A percentile compares a stretch with the other conserved stretches of the same genome.
Evolutionary conservation across 345 rosid species (phyloP).

Genomic region (Eucalyptus sp.): DNA sequence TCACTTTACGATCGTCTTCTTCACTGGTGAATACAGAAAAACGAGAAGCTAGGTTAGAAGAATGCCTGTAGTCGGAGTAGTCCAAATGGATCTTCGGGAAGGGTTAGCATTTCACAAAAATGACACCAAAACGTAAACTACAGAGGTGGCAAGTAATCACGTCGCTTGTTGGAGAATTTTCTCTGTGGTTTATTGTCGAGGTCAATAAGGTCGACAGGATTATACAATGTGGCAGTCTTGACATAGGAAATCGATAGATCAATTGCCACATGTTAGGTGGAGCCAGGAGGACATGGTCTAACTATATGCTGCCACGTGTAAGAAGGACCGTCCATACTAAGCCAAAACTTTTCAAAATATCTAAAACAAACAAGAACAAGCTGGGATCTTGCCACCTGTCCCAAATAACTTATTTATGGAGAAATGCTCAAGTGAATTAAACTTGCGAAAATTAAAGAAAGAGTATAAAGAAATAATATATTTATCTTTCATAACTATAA

Average conservation of each 20-base stretch:
- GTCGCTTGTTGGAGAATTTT: no score
- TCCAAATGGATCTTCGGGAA: no score
- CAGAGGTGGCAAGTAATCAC: no score
- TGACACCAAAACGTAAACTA: no score
- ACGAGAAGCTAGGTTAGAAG: no score
- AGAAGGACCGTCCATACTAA: background rate
- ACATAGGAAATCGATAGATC: background rate
- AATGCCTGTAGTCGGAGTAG: no score
- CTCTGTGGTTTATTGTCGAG: no score
- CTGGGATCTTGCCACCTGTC: background rate
- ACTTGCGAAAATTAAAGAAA: background rate
- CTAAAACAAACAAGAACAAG: background rate
- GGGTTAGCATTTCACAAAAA: no score
- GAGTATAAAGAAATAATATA: background rate
- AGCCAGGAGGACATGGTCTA: background rate
- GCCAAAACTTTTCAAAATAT: background rate
- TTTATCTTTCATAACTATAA: background rate
- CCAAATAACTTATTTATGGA: background rate
- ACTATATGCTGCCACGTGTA: accelerated
- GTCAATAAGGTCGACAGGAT: no score
- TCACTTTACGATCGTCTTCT: no score
- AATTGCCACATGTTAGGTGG: background rate
- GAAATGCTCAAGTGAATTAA: background rate
- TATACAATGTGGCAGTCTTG: no score
- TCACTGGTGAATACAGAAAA: no score